These are phyloP conservation scores for Picea abies DNA, from an alignment of 83 land plant genomes.

Conservation along the genomic window DNA sequence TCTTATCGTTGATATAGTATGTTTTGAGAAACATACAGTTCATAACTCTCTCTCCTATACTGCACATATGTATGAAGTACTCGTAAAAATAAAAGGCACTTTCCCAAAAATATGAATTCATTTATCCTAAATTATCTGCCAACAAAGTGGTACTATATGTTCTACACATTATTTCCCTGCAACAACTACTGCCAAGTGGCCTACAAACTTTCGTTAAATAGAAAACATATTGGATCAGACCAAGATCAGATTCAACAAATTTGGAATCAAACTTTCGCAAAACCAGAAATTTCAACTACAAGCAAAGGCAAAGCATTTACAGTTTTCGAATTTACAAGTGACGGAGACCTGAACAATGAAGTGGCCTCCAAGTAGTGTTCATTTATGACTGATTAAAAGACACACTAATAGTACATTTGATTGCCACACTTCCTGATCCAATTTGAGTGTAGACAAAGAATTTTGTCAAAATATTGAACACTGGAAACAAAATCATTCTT, in stretches of 20 bases:
- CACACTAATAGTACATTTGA: slow-evolving; percentile 1
- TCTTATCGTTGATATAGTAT: too few relatives aligned
- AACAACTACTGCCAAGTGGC: too few relatives aligned
- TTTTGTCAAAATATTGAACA: not conserved
- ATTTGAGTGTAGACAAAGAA: not conserved
- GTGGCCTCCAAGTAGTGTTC: slow-evolving; percentile 6
- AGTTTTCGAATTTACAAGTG: not conserved
- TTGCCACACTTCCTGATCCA: not conserved
- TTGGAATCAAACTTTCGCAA: not conserved
- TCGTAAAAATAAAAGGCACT: too few relatives aligned
- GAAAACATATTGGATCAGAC: too few relatives aligned
- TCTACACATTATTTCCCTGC: too few relatives aligned
- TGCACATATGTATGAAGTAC: too few relatives aligned
- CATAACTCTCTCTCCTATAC: too few relatives aligned
- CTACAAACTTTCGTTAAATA: too few relatives aligned
- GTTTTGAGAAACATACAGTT: too few relatives aligned
- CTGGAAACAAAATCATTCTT: not conserved
- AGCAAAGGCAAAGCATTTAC: not conserved
- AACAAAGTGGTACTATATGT: too few relatives aligned
- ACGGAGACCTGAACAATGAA: not conserved
- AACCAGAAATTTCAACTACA: not conserved
- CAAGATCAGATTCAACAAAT: not conserved
- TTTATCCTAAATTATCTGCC: too few relatives aligned
- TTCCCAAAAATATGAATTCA: too few relatives aligned
- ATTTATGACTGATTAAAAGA: not conserved